Base-by-base conservation (phyloP, 116 monocot genomes). In the Trichopus zeylanicus region DNA sequence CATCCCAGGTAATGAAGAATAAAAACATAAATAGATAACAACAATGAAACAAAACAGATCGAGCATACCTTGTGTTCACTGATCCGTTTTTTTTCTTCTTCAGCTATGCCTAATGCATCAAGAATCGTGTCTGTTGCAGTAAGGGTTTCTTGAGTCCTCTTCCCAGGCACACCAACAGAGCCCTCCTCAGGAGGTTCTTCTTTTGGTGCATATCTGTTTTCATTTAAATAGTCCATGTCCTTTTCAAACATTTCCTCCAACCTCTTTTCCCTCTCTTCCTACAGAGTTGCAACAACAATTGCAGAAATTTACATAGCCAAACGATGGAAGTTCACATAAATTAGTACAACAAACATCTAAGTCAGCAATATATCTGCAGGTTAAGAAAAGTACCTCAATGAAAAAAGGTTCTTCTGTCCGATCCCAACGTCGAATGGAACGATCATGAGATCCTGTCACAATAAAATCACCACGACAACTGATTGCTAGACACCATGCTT, bases 361-460 rank as follows among this genome's bases (percentile, higher is more conserved):
- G 28, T 11, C n/a, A 30, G 28, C 26, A 65, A 35, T 29, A 52
- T 29, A 31, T 24, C 11, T 2, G 49, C 0, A 49, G 23, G 22
- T 49, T 49, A 20, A 24, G 49, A 13, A 65, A 7, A 73, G 38
- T 61, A 87, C 97, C 84, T 97, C 91, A 46, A 84, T 59, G 63
- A 91, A 90, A 67, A 90, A 87, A 24, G 81, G 84, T 46, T 97
- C 91, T 35, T 91, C 84, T 12, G 87, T 91, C 47, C 91, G 87
- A 65, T 84, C 91, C 97, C 97, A 97, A 30, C 97, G 84, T n/a
- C 97, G 83, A 55, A 97, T 81, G 31, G 97, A 97, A 48, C 97
- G 84, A 66, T 91, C 97, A 87, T 82, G 87, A 48, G 97, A 90
- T 56, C 97, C 97, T 16, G 91, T 87, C 59, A 97, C 70, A 52